phyloP scores from a whole-genome alignment of 2,329 filamentous ascomycete genomes.

The Ophiosphaerella herpotricha region DNA sequence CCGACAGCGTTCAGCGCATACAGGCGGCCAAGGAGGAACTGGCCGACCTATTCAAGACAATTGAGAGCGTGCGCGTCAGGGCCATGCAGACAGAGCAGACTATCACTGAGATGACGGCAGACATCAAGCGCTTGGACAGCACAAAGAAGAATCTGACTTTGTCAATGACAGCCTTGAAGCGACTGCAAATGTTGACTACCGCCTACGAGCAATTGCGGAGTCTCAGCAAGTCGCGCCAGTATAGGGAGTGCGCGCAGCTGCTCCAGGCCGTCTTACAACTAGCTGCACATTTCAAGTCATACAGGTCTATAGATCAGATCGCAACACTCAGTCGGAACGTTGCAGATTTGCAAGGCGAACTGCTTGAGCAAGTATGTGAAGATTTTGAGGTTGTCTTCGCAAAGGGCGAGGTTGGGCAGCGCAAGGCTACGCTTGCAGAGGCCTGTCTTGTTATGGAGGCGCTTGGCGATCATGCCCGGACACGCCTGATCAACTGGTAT shows the following conservation, averaged over 20 bases:
- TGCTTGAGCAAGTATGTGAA: conserved; percentile 97
- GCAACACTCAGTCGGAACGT: conserved; percentile 91
- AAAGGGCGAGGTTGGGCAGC: conserved; percentile 76
- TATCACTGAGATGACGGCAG: conserved; percentile 98
- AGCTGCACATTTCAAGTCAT: conserved; percentile 98
- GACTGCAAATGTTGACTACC: conserved; percentile 97
- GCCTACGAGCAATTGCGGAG: conserved; percentile 95
- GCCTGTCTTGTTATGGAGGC: conserved; percentile 95
- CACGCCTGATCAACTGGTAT: conserved; percentile 90
- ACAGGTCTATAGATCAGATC: conserved; percentile 97
- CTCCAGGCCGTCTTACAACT: conserved; percentile 95
- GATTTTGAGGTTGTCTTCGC: conserved; percentile 97
- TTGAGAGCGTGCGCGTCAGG: conserved; percentile 86
- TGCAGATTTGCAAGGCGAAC: conserved; percentile 86
- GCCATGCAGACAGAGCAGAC: conserved; percentile 92
- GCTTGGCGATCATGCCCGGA: conserved; percentile 82
- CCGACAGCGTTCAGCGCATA: conserved; percentile 88
- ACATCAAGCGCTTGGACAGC: conserved; percentile 95
- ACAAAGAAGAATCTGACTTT: conserved; percentile 96
- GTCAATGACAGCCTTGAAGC: conserved; percentile 96
- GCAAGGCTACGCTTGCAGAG: conserved; percentile 75
- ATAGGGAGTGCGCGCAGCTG: conserved; percentile 90
- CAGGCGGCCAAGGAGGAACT: conserved; percentile 89
- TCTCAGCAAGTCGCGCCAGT: conserved; percentile 83
- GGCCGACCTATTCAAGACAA: conserved; percentile 87